These are phyloP conservation scores for Botrytis fabae DNA, from an alignment of 2,329 filamentous ascomycete species.

Conservation along the genomic window DNA sequence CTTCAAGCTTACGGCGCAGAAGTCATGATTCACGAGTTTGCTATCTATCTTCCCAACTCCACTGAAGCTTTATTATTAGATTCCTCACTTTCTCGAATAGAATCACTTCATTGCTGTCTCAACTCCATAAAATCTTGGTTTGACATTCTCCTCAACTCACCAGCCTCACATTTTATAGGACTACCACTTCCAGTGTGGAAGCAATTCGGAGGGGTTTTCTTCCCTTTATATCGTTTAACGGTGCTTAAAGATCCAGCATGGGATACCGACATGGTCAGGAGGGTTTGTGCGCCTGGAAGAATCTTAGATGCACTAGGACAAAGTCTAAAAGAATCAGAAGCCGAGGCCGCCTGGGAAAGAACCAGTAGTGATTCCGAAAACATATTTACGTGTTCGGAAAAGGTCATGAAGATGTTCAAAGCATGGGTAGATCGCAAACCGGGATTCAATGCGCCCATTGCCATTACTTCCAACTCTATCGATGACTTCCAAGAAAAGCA, in stretches of 20 bases:
- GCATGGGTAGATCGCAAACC: conserved; percentile 8
- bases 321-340: not conserved
- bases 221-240: conserved; percentile 9
- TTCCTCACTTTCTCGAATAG: conserved; percentile 5
- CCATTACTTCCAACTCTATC: not conserved
- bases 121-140: conserved; percentile 17
- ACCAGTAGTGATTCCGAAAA: not conserved
- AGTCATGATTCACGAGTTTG: conserved; percentile 14
- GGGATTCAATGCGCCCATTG: conserved; percentile 11
- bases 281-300: not conserved
- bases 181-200: conserved; percentile 14
- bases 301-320: conserved; percentile 7
- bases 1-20: conserved; percentile 11
- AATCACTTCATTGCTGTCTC: not conserved
- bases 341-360: conserved; percentile 5
- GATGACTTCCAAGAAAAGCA: conserved; percentile 3
- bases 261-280: conserved; percentile 11
- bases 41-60: conserved; percentile 12
- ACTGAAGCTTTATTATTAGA: not conserved
- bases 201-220: conserved; percentile 8
- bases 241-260: conserved; percentile 8
- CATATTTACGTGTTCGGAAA: conserved; percentile 15
- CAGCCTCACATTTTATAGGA: conserved; percentile 4
- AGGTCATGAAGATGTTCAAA: conserved; percentile 11
- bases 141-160: not conserved